These are phyloP conservation scores for Chlorella variabilis DNA, from an alignment of 163 green algal species.

Conservation along the genomic window DNA sequence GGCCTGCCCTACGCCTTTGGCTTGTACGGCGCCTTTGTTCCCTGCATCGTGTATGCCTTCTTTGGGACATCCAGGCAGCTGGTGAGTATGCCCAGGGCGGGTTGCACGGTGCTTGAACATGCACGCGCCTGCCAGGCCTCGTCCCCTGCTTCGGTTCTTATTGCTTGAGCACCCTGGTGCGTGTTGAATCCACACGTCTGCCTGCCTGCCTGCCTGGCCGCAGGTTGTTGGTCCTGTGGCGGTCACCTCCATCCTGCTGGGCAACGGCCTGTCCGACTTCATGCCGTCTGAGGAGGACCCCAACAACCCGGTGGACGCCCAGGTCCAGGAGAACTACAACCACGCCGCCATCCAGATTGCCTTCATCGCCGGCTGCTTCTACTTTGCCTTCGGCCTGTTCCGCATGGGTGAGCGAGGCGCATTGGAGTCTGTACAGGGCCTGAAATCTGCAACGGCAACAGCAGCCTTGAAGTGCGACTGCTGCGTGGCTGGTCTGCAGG, in stretches of 20 bases:
- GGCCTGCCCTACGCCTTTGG: conserved; percentile 52
- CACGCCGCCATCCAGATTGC: conserved; percentile 63
- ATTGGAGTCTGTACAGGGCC: no score
- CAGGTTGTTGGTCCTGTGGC: conserved; percentile 81
- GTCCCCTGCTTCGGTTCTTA: not conserved
- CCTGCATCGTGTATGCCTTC: conserved; percentile 75
- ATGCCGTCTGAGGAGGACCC: conserved; percentile 41
- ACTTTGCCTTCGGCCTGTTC: conserved; percentile 76
- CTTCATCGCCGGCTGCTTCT: conserved; percentile 72
- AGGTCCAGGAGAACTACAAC: conserved; percentile 58
- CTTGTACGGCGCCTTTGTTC: conserved; percentile 79
- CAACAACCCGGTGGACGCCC: conserved; percentile 44
- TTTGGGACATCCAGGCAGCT: conserved; percentile 79
- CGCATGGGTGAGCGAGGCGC: conserved; percentile 58
- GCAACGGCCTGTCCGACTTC: conserved; percentile 50
- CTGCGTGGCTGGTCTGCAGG: conserved; percentile 23
- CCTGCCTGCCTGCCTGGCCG: no score
- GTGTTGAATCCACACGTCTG: not conserved
- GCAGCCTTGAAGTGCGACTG: no score
- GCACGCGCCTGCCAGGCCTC: no score
- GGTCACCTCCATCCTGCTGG: conserved; percentile 79
- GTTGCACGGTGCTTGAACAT: no score
- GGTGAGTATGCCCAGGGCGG: conserved; percentile 28
- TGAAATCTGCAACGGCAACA: no score
- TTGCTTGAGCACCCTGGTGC: no score